Evolutionary conservation across 2,329 filamentous ascomycete genomes (phyloP), one percentile per base, ranked within the genome.

Genomic region (Pseudogymnoascus sp.): DNA sequence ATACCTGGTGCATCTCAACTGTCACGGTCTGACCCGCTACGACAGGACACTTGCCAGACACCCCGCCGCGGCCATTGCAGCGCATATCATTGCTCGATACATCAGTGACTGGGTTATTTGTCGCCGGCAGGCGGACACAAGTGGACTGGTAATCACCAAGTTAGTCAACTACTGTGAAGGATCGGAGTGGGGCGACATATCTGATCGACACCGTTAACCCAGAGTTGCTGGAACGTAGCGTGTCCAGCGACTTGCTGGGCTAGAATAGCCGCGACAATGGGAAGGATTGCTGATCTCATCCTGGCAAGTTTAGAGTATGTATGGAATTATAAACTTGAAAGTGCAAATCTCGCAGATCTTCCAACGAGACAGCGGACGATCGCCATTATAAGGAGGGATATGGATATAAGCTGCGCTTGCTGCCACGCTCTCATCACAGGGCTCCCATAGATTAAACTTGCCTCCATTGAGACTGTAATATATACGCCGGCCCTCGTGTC

Each of bases 1-100:
- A 2, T 55, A 55, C 48, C 68, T 79, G 77, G 72, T 85, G 82
- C 79, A 85, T 84, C 71, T 84, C 82, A 6, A 83, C 75, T 0
- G 81, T 82, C 12, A 84, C 59, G 27, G 59, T 61, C 27, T 36
- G 37, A 5, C 59, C 59, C 9, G 79, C 79, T 31, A 72, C 70
- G 31, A 81, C 78, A 18, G 73, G 68, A 68, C 80, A 82, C 66
- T 80, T 79, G 12, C 72, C 73, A 1, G 72, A 63, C 3, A 75
- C 72, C 12, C 71, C 69, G 12, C 64, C 66, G 3, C 69, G 69
- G 5, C 75, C 71, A 65, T 82, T 81, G 69, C 81, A 84, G 66
- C 77, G 75, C 60, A 83, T 77, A 69, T 78, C 77, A 61, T 75
- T 72, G 45, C 77, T 78, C 55, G 68, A 77, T 40, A 82, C 79